These are phyloP conservation scores for Xylariaceae sp. DNA, from an alignment of 2,329 filamentous ascomycete species.

Conservation along the genomic window DNA sequence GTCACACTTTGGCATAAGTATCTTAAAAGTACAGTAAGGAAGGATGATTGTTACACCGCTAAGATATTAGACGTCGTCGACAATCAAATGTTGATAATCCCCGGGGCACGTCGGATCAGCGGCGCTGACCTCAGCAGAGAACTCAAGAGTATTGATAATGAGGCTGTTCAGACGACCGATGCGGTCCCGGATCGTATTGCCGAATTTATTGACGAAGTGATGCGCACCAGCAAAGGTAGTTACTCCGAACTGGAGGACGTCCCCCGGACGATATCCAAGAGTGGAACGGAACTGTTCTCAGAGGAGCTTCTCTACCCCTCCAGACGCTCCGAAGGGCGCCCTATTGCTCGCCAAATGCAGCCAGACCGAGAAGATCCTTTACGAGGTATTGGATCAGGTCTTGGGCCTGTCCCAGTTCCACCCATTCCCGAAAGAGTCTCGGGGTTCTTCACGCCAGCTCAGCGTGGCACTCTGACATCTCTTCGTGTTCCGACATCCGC, in stretches of 20 bases:
- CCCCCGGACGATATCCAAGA: conserved; percentile 12
- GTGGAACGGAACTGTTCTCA: conserved; percentile 14
- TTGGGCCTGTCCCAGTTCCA: background rate
- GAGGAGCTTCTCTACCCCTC: conserved; percentile 19
- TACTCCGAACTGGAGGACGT: conserved; percentile 16
- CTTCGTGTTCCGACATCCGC: background rate
- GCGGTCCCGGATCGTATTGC: conserved; percentile 11
- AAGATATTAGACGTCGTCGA: conserved; percentile 39
- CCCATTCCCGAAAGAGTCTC: conserved; percentile 9
- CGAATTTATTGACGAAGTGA: conserved; percentile 13
- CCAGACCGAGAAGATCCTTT: conserved; percentile 1
- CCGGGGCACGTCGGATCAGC: conserved; percentile 7
- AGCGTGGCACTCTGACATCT: conserved; percentile 1
- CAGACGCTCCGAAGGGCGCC: conserved; percentile 19
- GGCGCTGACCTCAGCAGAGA: conserved; percentile 1
- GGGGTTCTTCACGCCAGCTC: conserved; percentile 8
- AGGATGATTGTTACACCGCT: conserved; percentile 31
- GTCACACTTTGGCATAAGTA: conserved; percentile 37
- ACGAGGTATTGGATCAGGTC: conserved; percentile 4
- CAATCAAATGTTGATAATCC: conserved; percentile 30
- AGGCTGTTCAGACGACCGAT: background rate
- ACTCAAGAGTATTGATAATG: conserved; percentile 1
- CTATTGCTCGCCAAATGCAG: conserved; percentile 6
- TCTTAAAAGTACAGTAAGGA: conserved; percentile 25
- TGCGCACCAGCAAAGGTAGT: background rate